Evolutionary conservation across 306 rosid species (phyloP), one percentile per base, ranked within the genome.

Genomic region (Ormosia semicastrata): DNA sequence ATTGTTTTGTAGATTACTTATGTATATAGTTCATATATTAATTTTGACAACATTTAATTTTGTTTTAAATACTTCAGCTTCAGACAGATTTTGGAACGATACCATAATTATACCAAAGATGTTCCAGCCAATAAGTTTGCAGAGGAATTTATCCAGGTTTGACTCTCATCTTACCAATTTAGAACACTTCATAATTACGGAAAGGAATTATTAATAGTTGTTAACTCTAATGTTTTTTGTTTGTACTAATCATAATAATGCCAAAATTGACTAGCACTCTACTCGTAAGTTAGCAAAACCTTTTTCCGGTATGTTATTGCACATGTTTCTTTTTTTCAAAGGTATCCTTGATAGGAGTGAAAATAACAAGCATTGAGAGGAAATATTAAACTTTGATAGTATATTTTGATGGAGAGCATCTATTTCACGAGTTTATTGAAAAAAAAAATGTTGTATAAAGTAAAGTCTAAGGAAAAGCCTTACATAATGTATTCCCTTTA

Each of bases 61-160:
- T 69, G 32, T 39, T 71, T 67, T 54, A 41, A 59, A 71, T 33
- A 9, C 18, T 80, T 76, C 91, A 93, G 98, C 75, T 81, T 88
- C 75, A 75, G 82, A 50, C 72, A 81, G 76, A 83, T 72, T 41
- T 74, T 89, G 15, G 86, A 82, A 41, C 83, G 91, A 37, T 90
- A 89, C 81, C 64, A 8, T 0, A 77, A 80, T 54, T 11, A 32
- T 62, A 54, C 49, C 57, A 86, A 84, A 24, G 85, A 11, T 13
- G 86, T 47, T 54, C 77, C 68, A 29, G 50, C 32, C 86, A 79
- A 44, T 36, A 46, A 10, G 6, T 11, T 34, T 30, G 89, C 77
- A 68, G 83, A 33, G 5, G 89, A 91, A 29, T 39, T 65, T 24
- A 58, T 75, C 73, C 90, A 91, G 98, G 98, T 93, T 73, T 66